phyloP scores from a whole-genome alignment of 2,329 filamentous ascomycete genomes.

The Ophiostoma pallidulum region DNA sequence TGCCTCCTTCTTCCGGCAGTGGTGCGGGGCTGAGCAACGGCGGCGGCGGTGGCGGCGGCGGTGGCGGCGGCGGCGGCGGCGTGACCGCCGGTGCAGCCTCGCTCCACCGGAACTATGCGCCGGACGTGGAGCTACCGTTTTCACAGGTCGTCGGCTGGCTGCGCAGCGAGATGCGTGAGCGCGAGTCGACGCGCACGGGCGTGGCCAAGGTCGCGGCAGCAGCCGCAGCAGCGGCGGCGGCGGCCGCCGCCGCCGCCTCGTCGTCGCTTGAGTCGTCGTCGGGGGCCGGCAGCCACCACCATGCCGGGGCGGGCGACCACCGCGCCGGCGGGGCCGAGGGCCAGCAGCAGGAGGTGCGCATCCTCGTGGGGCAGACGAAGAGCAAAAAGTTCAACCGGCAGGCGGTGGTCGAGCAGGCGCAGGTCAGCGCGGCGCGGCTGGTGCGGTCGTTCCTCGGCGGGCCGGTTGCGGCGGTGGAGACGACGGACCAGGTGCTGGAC shows the following conservation, averaged over 20 bases:
- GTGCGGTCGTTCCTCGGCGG: conserved; percentile 64
- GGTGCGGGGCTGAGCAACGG: not conserved
- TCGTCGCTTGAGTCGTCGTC: conserved; percentile 19
- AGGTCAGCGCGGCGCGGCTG: conserved; percentile 48
- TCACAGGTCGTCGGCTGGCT: conserved; percentile 72
- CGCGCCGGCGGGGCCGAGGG: conserved; percentile 1
- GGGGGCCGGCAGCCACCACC: conserved; percentile 19
- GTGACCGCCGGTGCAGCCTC: not conserved
- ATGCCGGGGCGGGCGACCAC: conserved; percentile 13
- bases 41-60: too few species aligned
- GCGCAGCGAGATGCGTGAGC: conserved; percentile 68
- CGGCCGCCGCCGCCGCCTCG: conserved; percentile 17
- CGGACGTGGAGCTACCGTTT: conserved; percentile 65
- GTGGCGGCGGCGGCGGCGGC: too few species aligned
- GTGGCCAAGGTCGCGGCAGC: conserved; percentile 15
- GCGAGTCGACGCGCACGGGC: conserved; percentile 17
- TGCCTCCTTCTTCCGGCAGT: conserved; percentile 31
- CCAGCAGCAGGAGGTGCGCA: conserved; percentile 61
- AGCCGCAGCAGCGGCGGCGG: conserved; percentile 2
- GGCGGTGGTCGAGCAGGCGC: conserved; percentile 74
- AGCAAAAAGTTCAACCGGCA: conserved; percentile 88
- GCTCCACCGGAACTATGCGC: conserved; percentile 53
- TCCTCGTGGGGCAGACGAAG: conserved; percentile 72
- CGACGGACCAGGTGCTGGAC: conserved; percentile 72
- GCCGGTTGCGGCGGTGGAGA: conserved; percentile 80